Base-by-base conservation (phyloP, 2,329 filamentous ascomycete genomes). In the Chlorencoelia australis region DNA sequence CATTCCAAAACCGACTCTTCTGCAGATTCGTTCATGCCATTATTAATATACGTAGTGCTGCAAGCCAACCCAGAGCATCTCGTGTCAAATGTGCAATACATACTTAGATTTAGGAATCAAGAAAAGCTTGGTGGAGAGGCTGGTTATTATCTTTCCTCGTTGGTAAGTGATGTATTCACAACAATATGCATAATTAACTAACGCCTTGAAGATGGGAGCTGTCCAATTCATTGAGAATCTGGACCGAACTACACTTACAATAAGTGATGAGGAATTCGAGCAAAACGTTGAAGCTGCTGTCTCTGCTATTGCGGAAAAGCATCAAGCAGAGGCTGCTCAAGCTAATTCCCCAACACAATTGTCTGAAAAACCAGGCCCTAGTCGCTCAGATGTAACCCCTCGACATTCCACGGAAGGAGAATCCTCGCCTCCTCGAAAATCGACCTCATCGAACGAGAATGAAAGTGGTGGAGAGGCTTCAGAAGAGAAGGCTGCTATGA, bases 41-140 rank as follows among this genome's bases (percentile, higher is more conserved):
- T 96, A 18, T 70, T 98, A 38, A 98, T 98, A 39, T 96, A 94
- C 51, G 91, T 94, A 17, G 88, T 96, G 9, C 68, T 98, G 17
- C 85, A 91, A 60, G 86, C 87, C 29, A 95, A 94, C 50, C 91
- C 91, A 0, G 88, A 95, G 43, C 86, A 96, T 59, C 67, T 98
- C 21, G 88, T 96, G 17, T 95, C 88, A 41, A 98, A 98, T 58
- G 85, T 98, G 3, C 91, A 98, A 60, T 98, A 98, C 59, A 96
- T 98, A 45, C 68, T 96, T 34, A 79, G 93, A 30, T 98, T 98
- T 65, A 78, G 91, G 34, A 95, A 96, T 54, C 91, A 95, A 60
- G 91, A 98, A 35, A 96, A 96, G 59, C 75, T 98, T 1, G 84
- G 83, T 16, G 91, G 91, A n/a, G 91, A 98, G 65, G 89, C 91